A percentile compares a stretch with the other conserved stretches of the same genome.
These are phyloP conservation scores for Odontarrhena argentea DNA, from an alignment of 345 rosid species.

Conservation along the genomic window DNA sequence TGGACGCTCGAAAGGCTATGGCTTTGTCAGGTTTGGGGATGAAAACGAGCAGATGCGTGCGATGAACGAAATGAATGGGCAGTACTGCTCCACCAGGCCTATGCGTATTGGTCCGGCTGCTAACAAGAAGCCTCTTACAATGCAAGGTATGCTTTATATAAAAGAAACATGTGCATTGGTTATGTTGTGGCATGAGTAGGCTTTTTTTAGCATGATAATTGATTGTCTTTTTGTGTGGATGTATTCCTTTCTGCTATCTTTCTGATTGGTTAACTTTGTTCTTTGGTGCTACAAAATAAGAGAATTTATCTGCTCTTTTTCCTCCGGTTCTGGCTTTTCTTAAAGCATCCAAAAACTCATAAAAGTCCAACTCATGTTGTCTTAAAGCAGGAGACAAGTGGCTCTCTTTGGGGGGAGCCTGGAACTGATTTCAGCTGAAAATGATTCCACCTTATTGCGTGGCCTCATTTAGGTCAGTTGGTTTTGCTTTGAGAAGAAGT, in stretches of 20 bases:
- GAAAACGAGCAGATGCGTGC: conserved; percentile 83
- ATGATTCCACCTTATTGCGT: conserved; percentile 93
- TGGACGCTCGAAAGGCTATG: conserved; percentile 95
- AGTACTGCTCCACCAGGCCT: conserved; percentile 76
- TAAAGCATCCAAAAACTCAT: conserved; percentile 47
- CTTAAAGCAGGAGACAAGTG: conserved; percentile 98
- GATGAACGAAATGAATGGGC: conserved; percentile 95
- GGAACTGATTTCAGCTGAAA: conserved; percentile 95
- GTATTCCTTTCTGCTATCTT: background rate
- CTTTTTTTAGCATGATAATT: conserved; percentile 33
- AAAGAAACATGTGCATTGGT: background rate
- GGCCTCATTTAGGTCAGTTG: conserved; percentile 99
- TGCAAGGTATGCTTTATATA: conserved; percentile 58
- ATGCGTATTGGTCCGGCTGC: conserved; percentile 97
- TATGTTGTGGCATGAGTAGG: conserved; percentile 1
- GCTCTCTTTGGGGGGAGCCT: conserved; percentile 97
- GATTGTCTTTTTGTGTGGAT: conserved; percentile 34
- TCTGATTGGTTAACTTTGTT: conserved; percentile 22
- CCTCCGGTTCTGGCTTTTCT: conserved; percentile 62
- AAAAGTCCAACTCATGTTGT: conserved; percentile 79
- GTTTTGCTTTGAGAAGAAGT: conserved; percentile 67
- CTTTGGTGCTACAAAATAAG: conserved; percentile 48
- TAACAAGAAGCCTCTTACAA: conserved; percentile 63
- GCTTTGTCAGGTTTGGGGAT: conserved; percentile 88
- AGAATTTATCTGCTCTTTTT: conserved; percentile 38